Evolutionary conservation across 2,329 filamentous ascomycete species (phyloP), one percentile per base, ranked within the genome.

Genomic region (Penicillium thymicola): DNA sequence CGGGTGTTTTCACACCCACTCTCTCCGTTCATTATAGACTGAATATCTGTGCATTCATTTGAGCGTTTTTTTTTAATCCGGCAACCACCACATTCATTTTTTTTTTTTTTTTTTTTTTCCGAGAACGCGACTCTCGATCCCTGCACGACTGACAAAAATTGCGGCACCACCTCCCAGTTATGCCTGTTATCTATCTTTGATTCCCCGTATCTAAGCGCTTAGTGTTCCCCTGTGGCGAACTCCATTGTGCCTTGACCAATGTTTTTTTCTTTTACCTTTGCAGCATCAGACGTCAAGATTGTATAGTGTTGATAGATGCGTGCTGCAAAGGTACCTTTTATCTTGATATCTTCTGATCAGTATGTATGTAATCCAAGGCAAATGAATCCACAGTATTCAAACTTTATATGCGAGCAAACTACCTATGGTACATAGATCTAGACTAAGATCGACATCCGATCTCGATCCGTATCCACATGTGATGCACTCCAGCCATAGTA

Each of bases 331-430:
- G 54, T 36, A 36, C 23, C 30, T 57, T 55, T 52, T 58, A 47
- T 42, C 13, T 54, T 43, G 54, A 37, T 44, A 25, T 13, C 23
- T 45, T 50, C 50, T 55, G 59, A 60, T 54, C 59, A 49, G 28
- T 67, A 69, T 63, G 53, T 65, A 67, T 67, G 65, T 67, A 68
- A 66, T 68, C 51, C 23, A 37, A 45, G 57, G 56, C 59, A 61
- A 59, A 66, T 52, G 38, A 30, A 55, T 28, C 14, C 13, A 25
- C 14, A 41, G 10, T 30, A n/a, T n/a, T 18, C 40, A 32, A 32
- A 13, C 30, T 2, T 32, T 32, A 32, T 30, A 50, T 50, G 14
- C 25, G 7, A 27, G 25, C 27, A 7, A 25, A 23, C 18, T 28
- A n/a, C n/a, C n/a, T n/a, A 8, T 41, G 18, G 3, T 36, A 40